Evolutionary conservation across 225 moss, liverwort and hornwort genomes (phyloP).

Genomic region (Pseudoscleropodium purum): DNA sequence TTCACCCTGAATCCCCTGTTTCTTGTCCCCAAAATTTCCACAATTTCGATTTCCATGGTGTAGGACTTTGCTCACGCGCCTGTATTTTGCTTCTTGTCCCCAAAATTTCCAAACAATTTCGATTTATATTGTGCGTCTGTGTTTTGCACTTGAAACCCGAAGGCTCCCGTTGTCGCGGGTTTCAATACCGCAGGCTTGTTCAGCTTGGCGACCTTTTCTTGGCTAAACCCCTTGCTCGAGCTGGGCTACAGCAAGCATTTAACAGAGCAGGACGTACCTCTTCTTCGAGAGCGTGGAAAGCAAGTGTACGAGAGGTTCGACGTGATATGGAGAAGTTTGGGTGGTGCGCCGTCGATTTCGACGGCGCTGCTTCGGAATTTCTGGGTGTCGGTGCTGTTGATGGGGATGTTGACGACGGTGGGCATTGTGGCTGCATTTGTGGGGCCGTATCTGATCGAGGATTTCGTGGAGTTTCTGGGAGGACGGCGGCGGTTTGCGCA

Average conservation of each 20-base stretch:
- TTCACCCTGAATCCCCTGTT: not conserved
- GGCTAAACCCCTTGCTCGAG: constrained; percentile 13
- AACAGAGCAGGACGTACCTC: constrained; percentile 8
- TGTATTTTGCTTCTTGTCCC: not conserved
- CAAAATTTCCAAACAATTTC: too few species aligned
- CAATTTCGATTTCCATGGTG: not conserved
- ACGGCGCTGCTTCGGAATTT: not conserved
- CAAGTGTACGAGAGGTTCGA: constrained; percentile 1
- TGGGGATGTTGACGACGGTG: not conserved
- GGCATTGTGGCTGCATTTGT: constrained; percentile 8
- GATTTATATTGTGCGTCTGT: not conserved
- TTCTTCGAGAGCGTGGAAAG: constrained; percentile 1
- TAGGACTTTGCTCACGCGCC: not conserved
- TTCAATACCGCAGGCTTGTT: not conserved
- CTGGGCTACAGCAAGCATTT: constrained; percentile 18
- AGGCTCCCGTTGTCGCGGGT: not conserved
- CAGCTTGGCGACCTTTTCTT: constrained; percentile 7
- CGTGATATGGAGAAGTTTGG: not conserved
- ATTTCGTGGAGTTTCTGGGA: constrained; percentile 35
- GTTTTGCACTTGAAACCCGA: not conserved
- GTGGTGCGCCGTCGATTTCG: constrained; percentile 7
- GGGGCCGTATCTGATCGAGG: constrained; percentile 28
- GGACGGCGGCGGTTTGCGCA: constrained; percentile 21
- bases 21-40: not conserved
- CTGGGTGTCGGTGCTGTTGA: not conserved